Conservation (phyloP, 345 rosid species). For the Populus simonii region DNA sequence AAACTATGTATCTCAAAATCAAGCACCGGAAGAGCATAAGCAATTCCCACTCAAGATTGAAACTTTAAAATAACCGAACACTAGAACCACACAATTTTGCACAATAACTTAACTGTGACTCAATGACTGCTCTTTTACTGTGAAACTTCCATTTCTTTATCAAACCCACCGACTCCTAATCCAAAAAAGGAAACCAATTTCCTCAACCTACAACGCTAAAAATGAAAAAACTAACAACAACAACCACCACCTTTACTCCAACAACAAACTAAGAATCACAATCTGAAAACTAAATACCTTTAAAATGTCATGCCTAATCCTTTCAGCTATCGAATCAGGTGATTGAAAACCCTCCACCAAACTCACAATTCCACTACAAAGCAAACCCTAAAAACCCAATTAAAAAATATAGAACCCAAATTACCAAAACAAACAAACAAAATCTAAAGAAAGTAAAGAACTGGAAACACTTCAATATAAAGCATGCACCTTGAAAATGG, state of each 20-base stretch:
- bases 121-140: slow-evolving; percentile 2
- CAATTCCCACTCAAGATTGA: slow-evolving; percentile 2
- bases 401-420: background rate
- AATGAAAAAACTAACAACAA: background rate
- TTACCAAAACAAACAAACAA: background rate
- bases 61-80: slow-evolving; percentile 7
- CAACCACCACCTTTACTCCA: slow-evolving; percentile 2
- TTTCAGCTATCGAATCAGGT: background rate
- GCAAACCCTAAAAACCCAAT: slow-evolving; percentile 5
- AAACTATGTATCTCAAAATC: slow-evolving; percentile 23
- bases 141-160: background rate
- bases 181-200: background rate
- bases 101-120: background rate
- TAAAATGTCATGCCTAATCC: background rate
- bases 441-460: background rate
- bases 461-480: slow-evolving; percentile 17
- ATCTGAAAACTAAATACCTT: background rate
- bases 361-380: background rate
- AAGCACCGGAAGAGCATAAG: slow-evolving; percentile 1
- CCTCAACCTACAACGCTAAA: background rate
- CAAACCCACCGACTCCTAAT: slow-evolving; percentile 8
- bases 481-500: slow-evolving; percentile 25
- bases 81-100: slow-evolving; percentile 8
- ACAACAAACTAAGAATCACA: background rate
- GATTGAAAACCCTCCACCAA: slow-evolving; percentile 5